Percentiles rank a stretch among this genome's conserved stretches.
These are phyloP conservation scores for Wickerhamomyces silvicola DNA, from an alignment of 805 yeast genomes.

Conservation along the genomic window DNA sequence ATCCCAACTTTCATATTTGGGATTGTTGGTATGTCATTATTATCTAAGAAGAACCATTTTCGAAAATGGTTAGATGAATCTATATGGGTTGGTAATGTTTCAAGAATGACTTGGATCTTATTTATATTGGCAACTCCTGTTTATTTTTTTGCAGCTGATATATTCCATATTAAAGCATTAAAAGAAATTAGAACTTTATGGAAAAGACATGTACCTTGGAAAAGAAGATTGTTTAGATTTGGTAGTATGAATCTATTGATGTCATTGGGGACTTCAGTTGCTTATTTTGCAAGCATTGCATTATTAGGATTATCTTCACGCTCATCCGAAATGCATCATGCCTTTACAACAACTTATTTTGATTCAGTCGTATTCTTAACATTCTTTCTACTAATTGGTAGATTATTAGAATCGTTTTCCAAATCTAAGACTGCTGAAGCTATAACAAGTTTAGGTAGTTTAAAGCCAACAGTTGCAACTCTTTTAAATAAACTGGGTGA, in stretches of 20 bases:
- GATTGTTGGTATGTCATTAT: constrained; percentile 59
- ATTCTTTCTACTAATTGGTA: constrained; percentile 64
- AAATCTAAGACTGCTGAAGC: constrained; percentile 65
- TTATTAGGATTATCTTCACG: constrained; percentile 42
- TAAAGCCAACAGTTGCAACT: constrained; percentile 46
- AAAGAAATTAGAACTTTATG: constrained; percentile 54
- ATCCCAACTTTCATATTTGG: constrained; percentile 67
- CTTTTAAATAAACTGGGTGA: constrained; percentile 28
- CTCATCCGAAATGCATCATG: constrained; percentile 21
- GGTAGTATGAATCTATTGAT: constrained; percentile 76
- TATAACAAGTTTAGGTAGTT: constrained; percentile 42
- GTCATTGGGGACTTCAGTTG: constrained; percentile 66
- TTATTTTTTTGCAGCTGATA: constrained; percentile 67
- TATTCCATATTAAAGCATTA: constrained; percentile 62
- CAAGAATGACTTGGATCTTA: constrained; percentile 60
- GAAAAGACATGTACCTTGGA: constrained; percentile 48
- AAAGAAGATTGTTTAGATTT: constrained; percentile 52
- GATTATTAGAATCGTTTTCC: constrained; percentile 59
- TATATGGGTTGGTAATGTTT: constrained; percentile 54
- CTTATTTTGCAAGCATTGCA: constrained; percentile 63
- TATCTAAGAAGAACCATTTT: constrained; percentile 35
- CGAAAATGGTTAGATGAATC: constrained; percentile 54
- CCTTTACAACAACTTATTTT: constrained; percentile 60
- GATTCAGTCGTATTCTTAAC: constrained; percentile 76
- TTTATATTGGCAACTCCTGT: constrained; percentile 64